Base-by-base conservation (phyloP, 2,329 filamentous ascomycete genomes). In the Cytospora piceae region DNA sequence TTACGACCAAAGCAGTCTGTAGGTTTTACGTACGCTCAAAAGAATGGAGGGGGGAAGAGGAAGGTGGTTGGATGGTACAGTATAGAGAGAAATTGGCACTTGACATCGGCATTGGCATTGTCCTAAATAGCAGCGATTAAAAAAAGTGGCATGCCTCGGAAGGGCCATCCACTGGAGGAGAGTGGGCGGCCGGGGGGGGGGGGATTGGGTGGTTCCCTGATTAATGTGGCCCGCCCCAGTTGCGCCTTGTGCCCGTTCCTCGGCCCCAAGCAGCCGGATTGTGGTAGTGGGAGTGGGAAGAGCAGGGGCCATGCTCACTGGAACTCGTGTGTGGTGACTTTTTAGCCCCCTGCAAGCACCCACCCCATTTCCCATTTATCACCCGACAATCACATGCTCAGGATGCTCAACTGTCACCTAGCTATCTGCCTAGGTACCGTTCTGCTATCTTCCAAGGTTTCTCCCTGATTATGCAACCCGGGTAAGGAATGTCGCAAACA, bases 221-320 rank as follows among this genome's bases (percentile, higher is more conserved):
- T 34, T 12, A 34, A 6, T 39, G 37, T 8, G 37, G 37, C 15
- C 8, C 8, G 12, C 37, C 12, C 37, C 32, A 9, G 32, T 34
- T 34, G 32, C 32, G 14, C 34, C 34, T 6, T 37, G 34, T 42
- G 17, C 4, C 17, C 4, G 39, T 42, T 42, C 14, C 12, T 39
- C 37, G 37, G 37, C 37, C 37, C 37, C 37, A 39, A 52, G 60
- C 60, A 55, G 52, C 34, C 37, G 11, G 60, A 32, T 31, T 34
- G 27, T 5, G 27, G 27, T 3, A 29, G 27, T 61, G 60, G 52
- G n/a, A 34, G 60, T 42, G 55, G 34, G 60, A 39, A 6, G 60
- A 49, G 60, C 60, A 62, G 60, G 60, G 60, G 60, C 60, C 60
- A 56, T 20, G n/a, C n/a, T 2, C 37, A 39, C 37, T 39, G 15